Conservation (phyloP, 495 filamentous ascomycete genomes). For the Neurospora hispaniola region DNA sequence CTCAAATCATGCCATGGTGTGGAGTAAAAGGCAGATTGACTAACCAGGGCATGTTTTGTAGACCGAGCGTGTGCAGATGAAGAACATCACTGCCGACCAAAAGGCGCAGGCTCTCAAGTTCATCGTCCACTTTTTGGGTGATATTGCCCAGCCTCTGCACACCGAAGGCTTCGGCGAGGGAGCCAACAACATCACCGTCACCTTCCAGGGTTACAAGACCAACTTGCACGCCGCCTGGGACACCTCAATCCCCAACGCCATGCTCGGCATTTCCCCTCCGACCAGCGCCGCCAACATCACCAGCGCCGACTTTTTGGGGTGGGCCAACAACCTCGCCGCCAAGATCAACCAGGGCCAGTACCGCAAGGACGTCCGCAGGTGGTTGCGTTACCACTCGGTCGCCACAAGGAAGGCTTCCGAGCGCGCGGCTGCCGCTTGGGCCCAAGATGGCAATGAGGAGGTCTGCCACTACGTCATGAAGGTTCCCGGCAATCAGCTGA, state of each 20-base stretch:
- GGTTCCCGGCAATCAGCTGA: conserved; percentile 36
- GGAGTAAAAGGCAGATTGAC: not conserved
- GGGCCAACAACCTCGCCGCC: conserved; percentile 25
- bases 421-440: conserved; percentile 40
- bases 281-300: conserved; percentile 31
- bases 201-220: conserved; percentile 39
- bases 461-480: conserved; percentile 46
- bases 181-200: conserved; percentile 50
- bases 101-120: conserved; percentile 10
- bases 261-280: conserved; percentile 15
- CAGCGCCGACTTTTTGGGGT: conserved; percentile 20
- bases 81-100: not conserved
- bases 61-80: conserved; percentile 17
- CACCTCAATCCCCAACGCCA: conserved; percentile 49
- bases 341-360: conserved; percentile 41
- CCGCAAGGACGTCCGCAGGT: conserved; percentile 30
- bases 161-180: conserved; percentile 46
- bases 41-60: not conserved
- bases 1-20: not conserved
- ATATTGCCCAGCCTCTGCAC: conserved; percentile 56
- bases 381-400: conserved; percentile 31
- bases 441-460: conserved; percentile 44
- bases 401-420: conserved; percentile 27
- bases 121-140: conserved; percentile 41
- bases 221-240: conserved; percentile 60